Conservation (phyloP, 768 basidiomycete species). For the Termitomyces sp. region DNA sequence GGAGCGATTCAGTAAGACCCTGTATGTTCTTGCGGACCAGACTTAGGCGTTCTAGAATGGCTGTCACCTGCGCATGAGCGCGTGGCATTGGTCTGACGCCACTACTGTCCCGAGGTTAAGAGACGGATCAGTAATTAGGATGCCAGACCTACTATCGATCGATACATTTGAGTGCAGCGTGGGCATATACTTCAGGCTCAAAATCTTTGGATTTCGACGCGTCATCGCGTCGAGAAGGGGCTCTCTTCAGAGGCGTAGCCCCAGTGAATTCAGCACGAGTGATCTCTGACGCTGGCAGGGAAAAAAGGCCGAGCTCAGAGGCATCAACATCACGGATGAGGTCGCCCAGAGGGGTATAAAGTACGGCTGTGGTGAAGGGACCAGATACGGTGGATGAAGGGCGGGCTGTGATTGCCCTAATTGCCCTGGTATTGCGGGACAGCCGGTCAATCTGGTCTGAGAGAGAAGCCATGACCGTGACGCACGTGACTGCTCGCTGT, state of each 20-base stretch:
- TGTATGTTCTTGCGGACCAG: conserved; percentile 34
- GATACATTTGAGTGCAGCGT: conserved; percentile 72
- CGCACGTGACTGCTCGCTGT: not conserved
- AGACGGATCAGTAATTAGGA: not conserved
- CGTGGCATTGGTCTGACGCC: conserved; percentile 47
- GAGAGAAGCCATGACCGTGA: conserved; percentile 44
- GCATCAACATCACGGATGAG: conserved; percentile 78
- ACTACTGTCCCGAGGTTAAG: conserved; percentile 21
- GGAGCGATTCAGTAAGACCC: conserved; percentile 23
- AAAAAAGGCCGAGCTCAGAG: conserved; percentile 76
- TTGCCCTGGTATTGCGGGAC: conserved; percentile 43
- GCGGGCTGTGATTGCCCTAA: conserved; percentile 37
- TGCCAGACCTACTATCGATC: conserved; percentile 61
- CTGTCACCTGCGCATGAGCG: conserved; percentile 39
- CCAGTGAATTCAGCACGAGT: conserved; percentile 62
- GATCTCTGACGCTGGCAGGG: conserved; percentile 44
- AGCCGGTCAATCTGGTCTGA: conserved; percentile 69
- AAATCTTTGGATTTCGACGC: conserved; percentile 36
- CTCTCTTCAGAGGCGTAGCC: conserved; percentile 63
- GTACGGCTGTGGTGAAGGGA: conserved; percentile 63
- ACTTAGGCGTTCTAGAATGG: conserved; percentile 34
- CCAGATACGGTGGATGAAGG: conserved; percentile 26
- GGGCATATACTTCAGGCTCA: conserved; percentile 72
- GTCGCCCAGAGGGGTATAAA: conserved; percentile 59
- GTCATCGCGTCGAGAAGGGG: conserved; percentile 32